These are phyloP conservation scores for Puya raimondii DNA, from an alignment of 176 grass and related monocot genomes.

Conservation along the genomic window DNA sequence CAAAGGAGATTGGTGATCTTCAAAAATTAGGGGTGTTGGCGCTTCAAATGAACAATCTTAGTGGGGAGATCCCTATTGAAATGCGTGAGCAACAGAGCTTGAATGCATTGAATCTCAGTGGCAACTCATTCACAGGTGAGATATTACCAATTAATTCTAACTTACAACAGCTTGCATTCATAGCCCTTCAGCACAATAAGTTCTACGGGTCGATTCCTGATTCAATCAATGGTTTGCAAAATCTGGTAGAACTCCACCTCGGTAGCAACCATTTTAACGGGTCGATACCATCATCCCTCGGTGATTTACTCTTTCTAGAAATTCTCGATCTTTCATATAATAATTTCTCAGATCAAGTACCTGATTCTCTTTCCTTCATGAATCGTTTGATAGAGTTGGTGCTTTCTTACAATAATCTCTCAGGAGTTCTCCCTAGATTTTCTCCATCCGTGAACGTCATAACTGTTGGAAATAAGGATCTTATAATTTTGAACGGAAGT, in stretches of 20 bases:
- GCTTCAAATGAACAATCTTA: slow-evolving; percentile 40
- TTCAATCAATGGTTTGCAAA: neutral
- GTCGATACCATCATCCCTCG: slow-evolving; percentile 27
- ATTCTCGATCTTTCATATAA: slow-evolving; percentile 93
- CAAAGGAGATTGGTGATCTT: slow-evolving; percentile 26
- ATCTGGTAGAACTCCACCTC: slow-evolving; percentile 47
- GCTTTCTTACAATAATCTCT: slow-evolving; percentile 60
- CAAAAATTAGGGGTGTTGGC: slow-evolving; percentile 35
- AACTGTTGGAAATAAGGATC: slow-evolving; percentile 25
- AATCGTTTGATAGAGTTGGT: slow-evolving; percentile 29
- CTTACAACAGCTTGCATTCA: slow-evolving; percentile 24
- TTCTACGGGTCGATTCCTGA: slow-evolving; percentile 36
- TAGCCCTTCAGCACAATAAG: slow-evolving; percentile 35
- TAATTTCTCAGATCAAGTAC: slow-evolving; percentile 31
- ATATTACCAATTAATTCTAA: slow-evolving; percentile 19
- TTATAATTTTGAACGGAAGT: neutral
- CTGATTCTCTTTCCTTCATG: slow-evolving; percentile 2
- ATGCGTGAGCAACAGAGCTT: slow-evolving; percentile 23
- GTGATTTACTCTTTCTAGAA: neutral
- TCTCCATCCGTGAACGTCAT: neutral
- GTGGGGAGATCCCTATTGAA: slow-evolving; percentile 7
- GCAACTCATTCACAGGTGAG: slow-evolving; percentile 36
- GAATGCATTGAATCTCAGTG: slow-evolving; percentile 42
- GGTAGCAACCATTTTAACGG: slow-evolving; percentile 48
- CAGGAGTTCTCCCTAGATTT: slow-evolving; percentile 34